A percentile compares a stretch with the other conserved stretches of the same genome.
These are phyloP conservation scores for Anthoceros angustus DNA, from an alignment of 225 moss, liverwort and hornwort genomes.

Conservation along the genomic window DNA sequence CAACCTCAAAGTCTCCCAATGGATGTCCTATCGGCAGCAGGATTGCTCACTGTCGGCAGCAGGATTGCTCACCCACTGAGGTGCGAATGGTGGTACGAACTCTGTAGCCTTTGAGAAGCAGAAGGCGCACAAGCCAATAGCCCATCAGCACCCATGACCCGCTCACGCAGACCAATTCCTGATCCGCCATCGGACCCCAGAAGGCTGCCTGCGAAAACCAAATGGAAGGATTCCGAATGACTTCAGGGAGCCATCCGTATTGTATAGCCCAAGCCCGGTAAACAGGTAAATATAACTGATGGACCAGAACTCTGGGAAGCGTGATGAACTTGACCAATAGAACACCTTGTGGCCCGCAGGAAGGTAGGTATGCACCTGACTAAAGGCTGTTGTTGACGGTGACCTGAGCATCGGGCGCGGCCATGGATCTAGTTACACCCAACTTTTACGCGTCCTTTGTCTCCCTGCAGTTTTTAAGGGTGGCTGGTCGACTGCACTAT, in stretches of 20 bases:
- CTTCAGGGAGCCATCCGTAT: background rate
- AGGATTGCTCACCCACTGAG: background rate
- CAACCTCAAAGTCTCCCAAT: background rate
- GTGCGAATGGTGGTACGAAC: constrained; percentile 6
- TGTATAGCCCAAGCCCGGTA: too few species aligned
- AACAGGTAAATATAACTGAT: too few species aligned
- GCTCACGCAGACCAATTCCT: constrained; percentile 4
- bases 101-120: constrained; percentile 6
- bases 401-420: too few species aligned
- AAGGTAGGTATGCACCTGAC: too few species aligned
- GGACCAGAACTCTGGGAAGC: too few species aligned
- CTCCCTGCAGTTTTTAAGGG: too few species aligned
- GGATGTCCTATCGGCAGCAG: background rate
- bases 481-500: too few species aligned
- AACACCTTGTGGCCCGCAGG: too few species aligned
- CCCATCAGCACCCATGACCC: constrained; percentile 5
- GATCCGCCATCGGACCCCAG: background rate
- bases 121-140: constrained; percentile 5
- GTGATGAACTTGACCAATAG: too few species aligned
- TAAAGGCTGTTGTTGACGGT: too few species aligned
- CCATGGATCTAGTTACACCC: too few species aligned
- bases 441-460: too few species aligned
- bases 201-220: background rate
- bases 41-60: background rate
- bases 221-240: background rate